These are phyloP conservation scores for Oryza nivara DNA, from an alignment of 176 grass and related monocot genomes.

Conservation along the genomic window DNA sequence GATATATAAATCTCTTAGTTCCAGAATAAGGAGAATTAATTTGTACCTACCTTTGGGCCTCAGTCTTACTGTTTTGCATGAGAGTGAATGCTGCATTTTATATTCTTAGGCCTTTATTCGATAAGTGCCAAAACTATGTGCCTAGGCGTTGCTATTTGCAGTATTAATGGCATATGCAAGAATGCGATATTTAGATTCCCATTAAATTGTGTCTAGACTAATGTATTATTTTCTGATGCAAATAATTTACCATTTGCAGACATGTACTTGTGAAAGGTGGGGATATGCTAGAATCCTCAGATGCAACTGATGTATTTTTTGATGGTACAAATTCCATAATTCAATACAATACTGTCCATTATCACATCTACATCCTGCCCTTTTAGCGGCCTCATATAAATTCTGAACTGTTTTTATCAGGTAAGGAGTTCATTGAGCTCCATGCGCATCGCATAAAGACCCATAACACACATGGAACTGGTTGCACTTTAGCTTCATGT, in stretches of 20 bases:
- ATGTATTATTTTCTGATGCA: conserved; percentile 11
- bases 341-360: background rate
- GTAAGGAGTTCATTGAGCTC: conserved; percentile 79
- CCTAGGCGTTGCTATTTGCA: conserved; percentile 5
- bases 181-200: background rate
- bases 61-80: background rate
- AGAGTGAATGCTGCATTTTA: background rate
- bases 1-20: conserved; percentile 10
- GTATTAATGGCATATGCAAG: conserved; percentile 16
- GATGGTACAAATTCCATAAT: conserved; percentile 56
- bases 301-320: conserved; percentile 81
- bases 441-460: conserved; percentile 69
- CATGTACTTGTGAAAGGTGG: conserved; percentile 95
- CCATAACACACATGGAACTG: conserved; percentile 87
- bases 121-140: conserved; percentile 3
- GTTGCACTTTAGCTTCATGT: conserved; percentile 95
- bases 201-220: background rate
- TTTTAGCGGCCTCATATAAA: background rate
- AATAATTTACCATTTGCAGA: conserved; percentile 55
- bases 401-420: conserved; percentile 46
- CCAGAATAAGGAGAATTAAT: background rate
- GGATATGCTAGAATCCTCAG: conserved; percentile 64
- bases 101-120: conserved; percentile 19
- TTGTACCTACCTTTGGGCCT: background rate
- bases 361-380: background rate